Conservation (phyloP, 2,329 filamentous ascomycete genomes). For the Rachicladosporium sp. region DNA sequence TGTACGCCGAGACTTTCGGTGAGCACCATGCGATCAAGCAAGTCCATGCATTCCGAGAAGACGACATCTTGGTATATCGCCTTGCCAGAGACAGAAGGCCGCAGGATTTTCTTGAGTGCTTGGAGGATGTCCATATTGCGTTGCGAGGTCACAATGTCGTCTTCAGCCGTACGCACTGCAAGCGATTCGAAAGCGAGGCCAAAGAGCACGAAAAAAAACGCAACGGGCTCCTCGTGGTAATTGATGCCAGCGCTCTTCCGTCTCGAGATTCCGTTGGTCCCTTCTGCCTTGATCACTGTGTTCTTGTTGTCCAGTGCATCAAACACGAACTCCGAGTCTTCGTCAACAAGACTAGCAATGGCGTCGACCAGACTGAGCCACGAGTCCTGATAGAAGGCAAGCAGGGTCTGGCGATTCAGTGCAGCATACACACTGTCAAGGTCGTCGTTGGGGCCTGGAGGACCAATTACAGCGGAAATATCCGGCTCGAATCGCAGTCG, state of each 20-base stretch:
- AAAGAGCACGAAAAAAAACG: slow-evolving; percentile 97
- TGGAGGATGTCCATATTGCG: slow-evolving; percentile 64
- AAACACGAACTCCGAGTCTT: slow-evolving; percentile 95
- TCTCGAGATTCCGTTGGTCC: slow-evolving; percentile 8
- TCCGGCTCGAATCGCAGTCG: slow-evolving; percentile 90
- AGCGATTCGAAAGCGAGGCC: slow-evolving; percentile 96
- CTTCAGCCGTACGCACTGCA: slow-evolving; percentile 60
- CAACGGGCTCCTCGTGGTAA: slow-evolving; percentile 92
- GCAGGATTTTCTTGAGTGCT: slow-evolving; percentile 86
- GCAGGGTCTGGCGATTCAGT: slow-evolving; percentile 80
- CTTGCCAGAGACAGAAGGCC: slow-evolving; percentile 87
- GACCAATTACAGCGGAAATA: slow-evolving; percentile 80
- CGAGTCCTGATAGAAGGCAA: slow-evolving; percentile 92
- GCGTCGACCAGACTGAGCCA: slow-evolving; percentile 96
- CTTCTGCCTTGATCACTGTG: slow-evolving; percentile 9
- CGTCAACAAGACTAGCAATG: slow-evolving; percentile 91
- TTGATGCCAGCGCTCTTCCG: slow-evolving; percentile 72
- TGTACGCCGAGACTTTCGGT: slow-evolving; percentile 86
- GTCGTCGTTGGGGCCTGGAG: slow-evolving; percentile 61
- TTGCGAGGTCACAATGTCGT: slow-evolving; percentile 20
- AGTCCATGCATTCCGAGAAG: slow-evolving; percentile 93
- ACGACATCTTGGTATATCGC: slow-evolving; percentile 93
- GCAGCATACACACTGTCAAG: slow-evolving; percentile 91
- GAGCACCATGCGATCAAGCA: slow-evolving; percentile 80
- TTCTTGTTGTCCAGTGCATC: slow-evolving; percentile 83